Percentiles rank a stretch among this genome's conserved stretches.
phyloP scores from a whole-genome alignment of 768 basidiomycete species.

The Lactarius hatsudake region DNA sequence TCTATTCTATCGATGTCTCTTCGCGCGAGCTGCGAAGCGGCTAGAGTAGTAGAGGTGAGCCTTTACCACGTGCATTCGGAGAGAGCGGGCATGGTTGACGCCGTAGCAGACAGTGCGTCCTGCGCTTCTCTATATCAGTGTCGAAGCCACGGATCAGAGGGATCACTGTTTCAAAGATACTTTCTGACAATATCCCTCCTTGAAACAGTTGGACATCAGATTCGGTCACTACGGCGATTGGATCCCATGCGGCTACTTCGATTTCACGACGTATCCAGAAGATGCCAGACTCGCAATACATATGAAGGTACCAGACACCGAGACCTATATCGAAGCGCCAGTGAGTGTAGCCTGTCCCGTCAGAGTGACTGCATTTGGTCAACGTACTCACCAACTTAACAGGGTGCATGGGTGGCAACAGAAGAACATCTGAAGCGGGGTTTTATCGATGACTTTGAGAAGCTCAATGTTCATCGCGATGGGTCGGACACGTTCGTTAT shows the following conservation, averaged over 20 bases:
- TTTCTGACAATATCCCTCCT: constrained; percentile 3
- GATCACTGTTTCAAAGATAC: background rate
- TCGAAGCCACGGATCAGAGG: background rate
- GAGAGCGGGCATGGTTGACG: background rate
- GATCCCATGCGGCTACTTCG: constrained; percentile 4
- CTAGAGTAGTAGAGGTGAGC: constrained; percentile 2
- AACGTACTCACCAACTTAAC: too few relatives aligned
- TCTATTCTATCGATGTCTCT: background rate
- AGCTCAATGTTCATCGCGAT: too few relatives aligned
- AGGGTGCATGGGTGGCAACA: too few relatives aligned
- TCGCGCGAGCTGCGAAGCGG: background rate
- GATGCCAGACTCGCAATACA: background rate
- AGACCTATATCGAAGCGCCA: background rate
- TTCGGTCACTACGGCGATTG: background rate
- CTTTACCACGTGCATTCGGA: background rate
- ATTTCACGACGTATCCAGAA: constrained; percentile 3
- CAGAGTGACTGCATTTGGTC: too few relatives aligned
- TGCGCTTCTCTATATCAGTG: background rate
- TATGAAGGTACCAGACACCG: background rate
- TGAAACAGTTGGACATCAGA: background rate
- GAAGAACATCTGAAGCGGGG: too few relatives aligned
- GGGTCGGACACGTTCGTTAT: too few relatives aligned
- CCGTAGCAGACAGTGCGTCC: background rate
- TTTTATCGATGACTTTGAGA: too few relatives aligned
- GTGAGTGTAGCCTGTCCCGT: background rate